Conservation (phyloP, 176 grass and related monocot genomes). For the Chloris gayana region DNA sequence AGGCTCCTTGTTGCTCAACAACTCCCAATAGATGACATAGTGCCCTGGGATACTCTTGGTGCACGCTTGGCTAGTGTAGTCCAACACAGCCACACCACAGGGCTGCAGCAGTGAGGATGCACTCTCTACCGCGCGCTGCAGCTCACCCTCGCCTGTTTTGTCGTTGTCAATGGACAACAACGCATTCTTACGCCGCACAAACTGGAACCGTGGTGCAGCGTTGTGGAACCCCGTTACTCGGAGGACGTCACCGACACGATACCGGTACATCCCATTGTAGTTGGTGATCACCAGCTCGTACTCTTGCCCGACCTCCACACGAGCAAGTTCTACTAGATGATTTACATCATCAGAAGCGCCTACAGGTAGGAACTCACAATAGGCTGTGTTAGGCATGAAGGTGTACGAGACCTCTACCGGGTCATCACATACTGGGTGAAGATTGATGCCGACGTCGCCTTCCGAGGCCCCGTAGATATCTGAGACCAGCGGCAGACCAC, state of each 20-base stretch:
- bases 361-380: too few species aligned
- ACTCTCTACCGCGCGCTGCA: constrained; percentile 74
- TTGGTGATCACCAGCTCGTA: too few species aligned
- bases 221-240: constrained; percentile 84
- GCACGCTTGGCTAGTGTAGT: constrained; percentile 86
- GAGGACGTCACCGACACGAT: background rate
- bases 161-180: constrained; percentile 82
- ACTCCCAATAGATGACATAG: constrained; percentile 97
- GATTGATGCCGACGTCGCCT: too few species aligned
- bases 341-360: too few species aligned
- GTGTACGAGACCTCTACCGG: too few species aligned
- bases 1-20: constrained; percentile 47
- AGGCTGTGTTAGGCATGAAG: too few species aligned
- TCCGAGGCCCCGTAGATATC: too few species aligned
- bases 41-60: constrained; percentile 78
- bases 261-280: too few species aligned
- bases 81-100: constrained; percentile 51
- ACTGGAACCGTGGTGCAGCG: constrained; percentile 76
- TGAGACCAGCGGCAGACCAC: too few species aligned
- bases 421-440: too few species aligned
- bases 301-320: too few species aligned
- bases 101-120: constrained; percentile 59
- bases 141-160: constrained; percentile 89
- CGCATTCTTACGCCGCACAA: constrained; percentile 84
- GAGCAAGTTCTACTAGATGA: too few species aligned